A percentile compares a stretch with the other conserved stretches of the same genome.
These are phyloP conservation scores for Fermentozyma sake DNA, from an alignment of 1,139 yeast species.

Conservation along the genomic window DNA sequence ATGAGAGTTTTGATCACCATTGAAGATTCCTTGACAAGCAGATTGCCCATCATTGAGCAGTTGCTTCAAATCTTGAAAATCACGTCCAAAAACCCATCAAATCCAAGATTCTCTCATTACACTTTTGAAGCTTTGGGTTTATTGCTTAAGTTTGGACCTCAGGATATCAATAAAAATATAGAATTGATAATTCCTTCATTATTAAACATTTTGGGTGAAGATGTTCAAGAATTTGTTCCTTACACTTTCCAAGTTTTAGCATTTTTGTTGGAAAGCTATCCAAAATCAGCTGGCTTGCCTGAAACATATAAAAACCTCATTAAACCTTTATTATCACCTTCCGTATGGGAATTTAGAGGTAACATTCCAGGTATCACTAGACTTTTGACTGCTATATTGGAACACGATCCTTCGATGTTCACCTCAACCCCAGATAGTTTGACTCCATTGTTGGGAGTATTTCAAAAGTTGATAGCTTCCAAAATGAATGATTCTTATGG, in stretches of 20 bases:
- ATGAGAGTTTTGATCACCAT: constrained; percentile 82
- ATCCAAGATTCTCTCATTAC: constrained; percentile 89
- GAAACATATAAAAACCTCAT: constrained; percentile 60
- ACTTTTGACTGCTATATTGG: constrained; percentile 66
- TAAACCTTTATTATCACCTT: constrained; percentile 80
- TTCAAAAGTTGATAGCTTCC: constrained; percentile 87
- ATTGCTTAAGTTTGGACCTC: constrained; percentile 51
- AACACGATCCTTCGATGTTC: constrained; percentile 54
- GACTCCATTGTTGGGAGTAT: constrained; percentile 89
- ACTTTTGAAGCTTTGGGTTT: constrained; percentile 85
- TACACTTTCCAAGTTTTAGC: constrained; percentile 88
- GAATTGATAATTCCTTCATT: constrained; percentile 62
- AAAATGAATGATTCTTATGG: constrained; percentile 78
- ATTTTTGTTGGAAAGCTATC: constrained; percentile 64
- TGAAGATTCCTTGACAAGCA: constrained; percentile 52
- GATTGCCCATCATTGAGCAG: constrained; percentile 54
- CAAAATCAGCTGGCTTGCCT: constrained; percentile 50
- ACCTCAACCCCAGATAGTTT: constrained; percentile 39
- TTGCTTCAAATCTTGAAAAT: constrained; percentile 63
- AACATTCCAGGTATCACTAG: constrained; percentile 91
- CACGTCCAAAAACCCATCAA: constrained; percentile 86
- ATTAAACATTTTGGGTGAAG: constrained; percentile 66
- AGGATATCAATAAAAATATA: constrained; percentile 45
- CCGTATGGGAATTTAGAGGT: constrained; percentile 90
- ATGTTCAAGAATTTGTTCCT: constrained; percentile 91